These are phyloP conservation scores for Durio zibethinus DNA, from an alignment of 345 rosid species.

Conservation along the genomic window DNA sequence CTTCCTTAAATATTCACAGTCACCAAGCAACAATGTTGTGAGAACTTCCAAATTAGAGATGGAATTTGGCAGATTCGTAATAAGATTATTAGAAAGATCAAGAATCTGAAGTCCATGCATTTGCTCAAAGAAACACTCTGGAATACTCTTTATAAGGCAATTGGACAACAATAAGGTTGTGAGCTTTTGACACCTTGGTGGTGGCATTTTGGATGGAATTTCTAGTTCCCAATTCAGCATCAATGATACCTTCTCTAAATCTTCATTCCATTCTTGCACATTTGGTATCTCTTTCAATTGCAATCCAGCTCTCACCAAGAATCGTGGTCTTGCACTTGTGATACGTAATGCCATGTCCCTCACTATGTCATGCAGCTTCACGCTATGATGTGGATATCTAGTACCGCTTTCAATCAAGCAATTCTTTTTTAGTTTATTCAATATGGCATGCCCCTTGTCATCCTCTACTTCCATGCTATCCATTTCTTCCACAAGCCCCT, in stretches of 20 bases:
- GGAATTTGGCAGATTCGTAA: conserved; percentile 19
- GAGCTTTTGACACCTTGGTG: background rate
- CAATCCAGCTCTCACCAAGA: background rate
- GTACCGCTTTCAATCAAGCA: background rate
- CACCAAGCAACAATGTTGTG: conserved; percentile 1
- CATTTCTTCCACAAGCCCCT: no score
- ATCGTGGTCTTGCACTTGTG: background rate
- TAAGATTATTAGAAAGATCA: background rate
- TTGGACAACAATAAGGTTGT: background rate
- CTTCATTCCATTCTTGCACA: background rate
- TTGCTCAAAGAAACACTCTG: background rate
- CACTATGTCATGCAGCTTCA: background rate
- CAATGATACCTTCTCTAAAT: background rate
- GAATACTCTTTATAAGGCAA: background rate
- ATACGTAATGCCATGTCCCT: background rate
- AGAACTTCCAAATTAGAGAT: conserved; percentile 17
- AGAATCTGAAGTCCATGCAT: background rate
- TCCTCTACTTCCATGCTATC: background rate
- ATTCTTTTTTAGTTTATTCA: background rate
- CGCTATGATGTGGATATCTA: no score
- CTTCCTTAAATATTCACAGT: fast-evolving
- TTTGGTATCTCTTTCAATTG: background rate
- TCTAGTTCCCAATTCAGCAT: background rate
- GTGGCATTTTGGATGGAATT: background rate
- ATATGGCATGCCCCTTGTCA: background rate